Evolutionary conservation across 768 basidiomycete species (phyloP).

Genomic region (Calocybe indica): DNA sequence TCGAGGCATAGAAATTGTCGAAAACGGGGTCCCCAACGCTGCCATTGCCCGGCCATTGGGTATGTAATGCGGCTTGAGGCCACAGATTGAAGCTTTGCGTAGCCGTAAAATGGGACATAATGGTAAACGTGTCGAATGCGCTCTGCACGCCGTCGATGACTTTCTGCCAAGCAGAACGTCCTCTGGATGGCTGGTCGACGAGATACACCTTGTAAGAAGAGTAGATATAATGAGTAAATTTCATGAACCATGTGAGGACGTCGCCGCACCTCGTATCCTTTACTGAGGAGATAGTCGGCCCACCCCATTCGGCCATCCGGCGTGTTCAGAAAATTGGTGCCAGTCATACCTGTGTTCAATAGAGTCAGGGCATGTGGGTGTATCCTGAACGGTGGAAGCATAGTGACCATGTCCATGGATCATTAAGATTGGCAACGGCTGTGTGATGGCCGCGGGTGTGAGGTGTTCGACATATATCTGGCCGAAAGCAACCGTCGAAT

Average conservation of each 20-base stretch:
- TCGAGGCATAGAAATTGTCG: slow-evolving; percentile 38
- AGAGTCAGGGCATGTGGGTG: background rate
- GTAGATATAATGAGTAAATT: slow-evolving; percentile 17
- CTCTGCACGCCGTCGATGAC: slow-evolving; percentile 29
- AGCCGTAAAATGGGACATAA: slow-evolving; percentile 40
- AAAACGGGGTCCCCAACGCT: slow-evolving; percentile 37
- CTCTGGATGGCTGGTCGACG: slow-evolving; percentile 40
- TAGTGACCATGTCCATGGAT: slow-evolving; percentile 40
- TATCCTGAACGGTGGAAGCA: background rate
- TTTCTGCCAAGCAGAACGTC: slow-evolving; percentile 38
- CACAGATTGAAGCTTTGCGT: slow-evolving; percentile 32
- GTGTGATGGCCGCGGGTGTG: slow-evolving; percentile 31
- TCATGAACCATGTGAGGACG: slow-evolving; percentile 12
- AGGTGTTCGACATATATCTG: slow-evolving; percentile 52
- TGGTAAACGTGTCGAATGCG: slow-evolving; percentile 18
- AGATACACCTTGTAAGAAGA: slow-evolving; percentile 28
- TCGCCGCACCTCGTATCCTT: slow-evolving; percentile 42
- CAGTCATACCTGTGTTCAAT: slow-evolving; percentile 37
- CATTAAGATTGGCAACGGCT: slow-evolving; percentile 36
- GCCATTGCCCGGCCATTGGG: slow-evolving; percentile 51
- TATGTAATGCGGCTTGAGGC: slow-evolving; percentile 40
- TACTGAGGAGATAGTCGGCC: slow-evolving; percentile 47
- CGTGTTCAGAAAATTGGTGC: slow-evolving; percentile 46
- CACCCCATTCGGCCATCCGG: slow-evolving; percentile 50
- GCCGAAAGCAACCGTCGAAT: slow-evolving; percentile 31